A percentile compares a stretch with the other conserved stretches of the same genome.
These are phyloP conservation scores for Penicillium canescens DNA, from an alignment of 495 filamentous ascomycete genomes.

Conservation along the genomic window DNA sequence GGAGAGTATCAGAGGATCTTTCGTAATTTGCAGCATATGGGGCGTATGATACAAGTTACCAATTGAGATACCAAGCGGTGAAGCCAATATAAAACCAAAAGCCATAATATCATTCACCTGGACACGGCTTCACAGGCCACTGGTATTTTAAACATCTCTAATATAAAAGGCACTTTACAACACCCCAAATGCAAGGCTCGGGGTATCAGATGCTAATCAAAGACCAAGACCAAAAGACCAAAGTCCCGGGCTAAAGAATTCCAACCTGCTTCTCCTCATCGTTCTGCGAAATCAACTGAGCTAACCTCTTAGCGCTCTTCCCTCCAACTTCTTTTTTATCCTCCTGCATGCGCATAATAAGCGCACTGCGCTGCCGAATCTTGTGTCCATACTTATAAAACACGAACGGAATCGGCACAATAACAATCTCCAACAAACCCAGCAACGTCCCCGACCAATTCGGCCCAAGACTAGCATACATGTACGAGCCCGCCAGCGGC, in stretches of 20 bases:
- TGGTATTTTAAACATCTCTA: slow-evolving; percentile 4
- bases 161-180: slow-evolving; percentile 9
- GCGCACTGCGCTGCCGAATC: slow-evolving; percentile 63
- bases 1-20: slow-evolving; percentile 60
- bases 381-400: slow-evolving; percentile 75
- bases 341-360: slow-evolving; percentile 70
- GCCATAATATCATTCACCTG: too few relatives aligned
- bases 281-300: slow-evolving; percentile 3
- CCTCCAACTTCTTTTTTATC: slow-evolving; percentile 65
- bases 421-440: slow-evolving; percentile 63
- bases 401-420: slow-evolving; percentile 77
- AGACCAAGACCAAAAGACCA: slow-evolving; percentile 1
- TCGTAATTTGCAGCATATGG: slow-evolving; percentile 33
- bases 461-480: slow-evolving; percentile 70
- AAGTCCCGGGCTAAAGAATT: slow-evolving; percentile 6
- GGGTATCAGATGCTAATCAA: slow-evolving; percentile 16
- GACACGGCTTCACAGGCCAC: slow-evolving; percentile 3
- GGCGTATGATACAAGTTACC: slow-evolving; percentile 20
- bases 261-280: slow-evolving; percentile 17
- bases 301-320: slow-evolving; percentile 28
- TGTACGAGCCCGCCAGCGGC: slow-evolving; percentile 69
- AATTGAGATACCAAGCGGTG: slow-evolving; percentile 8
- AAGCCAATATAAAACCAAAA: background rate
- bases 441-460: slow-evolving; percentile 80
- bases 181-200: slow-evolving; percentile 15